phyloP scores from a whole-genome alignment of 1,284 basidiomycete species.

The Stereum hirsutum region DNA sequence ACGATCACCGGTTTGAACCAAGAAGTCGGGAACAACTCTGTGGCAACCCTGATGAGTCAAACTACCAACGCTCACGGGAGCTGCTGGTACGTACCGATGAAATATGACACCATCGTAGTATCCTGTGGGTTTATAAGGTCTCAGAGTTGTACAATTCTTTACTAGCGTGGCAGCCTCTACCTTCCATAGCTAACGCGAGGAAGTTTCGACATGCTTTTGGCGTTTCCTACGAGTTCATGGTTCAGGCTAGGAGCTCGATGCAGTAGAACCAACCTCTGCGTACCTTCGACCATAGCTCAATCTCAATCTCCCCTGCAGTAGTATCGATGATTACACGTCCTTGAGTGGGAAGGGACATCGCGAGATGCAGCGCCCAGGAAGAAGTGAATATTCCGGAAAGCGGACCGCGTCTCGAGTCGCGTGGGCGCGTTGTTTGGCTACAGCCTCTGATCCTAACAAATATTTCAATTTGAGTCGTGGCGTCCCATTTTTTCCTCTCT shows the following conservation, averaged over 20 bases:
- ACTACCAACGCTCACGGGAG: constrained; percentile 1
- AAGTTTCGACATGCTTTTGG: constrained; percentile 94
- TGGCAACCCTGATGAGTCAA: background rate
- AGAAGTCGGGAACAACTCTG: constrained; percentile 78
- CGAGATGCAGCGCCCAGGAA: background rate
- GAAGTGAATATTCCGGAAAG: background rate
- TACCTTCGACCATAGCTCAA: too few species aligned
- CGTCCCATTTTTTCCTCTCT: too few species aligned
- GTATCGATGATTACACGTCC: constrained; percentile 88
- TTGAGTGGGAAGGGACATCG: constrained; percentile 72
- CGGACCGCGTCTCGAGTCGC: background rate
- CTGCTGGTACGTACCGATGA: constrained; percentile 63
- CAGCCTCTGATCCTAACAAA: constrained; percentile 5
- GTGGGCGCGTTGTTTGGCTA: constrained; percentile 7
- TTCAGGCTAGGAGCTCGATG: too few species aligned
- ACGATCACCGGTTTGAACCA: constrained; percentile 93
- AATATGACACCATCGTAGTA: constrained; percentile 96
- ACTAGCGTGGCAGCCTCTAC: constrained; percentile 29
- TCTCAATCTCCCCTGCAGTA: constrained; percentile 85
- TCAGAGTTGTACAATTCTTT: background rate
- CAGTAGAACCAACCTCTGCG: too few species aligned
- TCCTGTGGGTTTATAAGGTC: constrained; percentile 34
- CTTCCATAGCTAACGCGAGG: constrained; percentile 84
- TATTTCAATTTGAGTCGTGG: background rate
- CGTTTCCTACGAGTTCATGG: constrained; percentile 67